These are phyloP conservation scores for Populus davidiana DNA, from an alignment of 345 rosid genomes.

Conservation along the genomic window DNA sequence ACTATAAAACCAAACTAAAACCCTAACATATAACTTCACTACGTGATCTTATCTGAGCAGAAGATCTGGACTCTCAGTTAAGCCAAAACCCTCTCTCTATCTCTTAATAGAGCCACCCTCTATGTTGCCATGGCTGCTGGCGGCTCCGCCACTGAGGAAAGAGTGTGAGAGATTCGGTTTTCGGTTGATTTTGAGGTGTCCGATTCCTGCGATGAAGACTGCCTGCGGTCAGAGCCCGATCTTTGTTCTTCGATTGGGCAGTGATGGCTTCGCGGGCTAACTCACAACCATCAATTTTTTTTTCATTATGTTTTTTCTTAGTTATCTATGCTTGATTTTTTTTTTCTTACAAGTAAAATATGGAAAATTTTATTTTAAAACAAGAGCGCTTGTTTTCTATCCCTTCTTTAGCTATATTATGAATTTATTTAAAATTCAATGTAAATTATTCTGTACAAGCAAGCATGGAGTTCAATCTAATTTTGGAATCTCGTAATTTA, in stretches of 20 bases:
- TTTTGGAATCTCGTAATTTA: not conserved
- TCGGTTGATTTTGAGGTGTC: slow-evolving; percentile 9
- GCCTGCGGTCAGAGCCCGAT: slow-evolving; percentile 70
- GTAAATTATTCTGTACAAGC: not conserved
- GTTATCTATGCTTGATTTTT: not conserved
- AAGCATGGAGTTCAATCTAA: no score
- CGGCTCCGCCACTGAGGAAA: slow-evolving; percentile 30
- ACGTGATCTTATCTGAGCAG: slow-evolving; percentile 96
- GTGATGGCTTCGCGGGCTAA: slow-evolving; percentile 73
- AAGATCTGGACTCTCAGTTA: slow-evolving; percentile 3
- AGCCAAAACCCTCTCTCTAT: not conserved
- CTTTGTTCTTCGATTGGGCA: slow-evolving; percentile 27
- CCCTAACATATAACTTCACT: not conserved
- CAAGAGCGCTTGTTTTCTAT: not conserved
- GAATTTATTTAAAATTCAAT: no score
- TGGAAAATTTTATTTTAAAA: no score
- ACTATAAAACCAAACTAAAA: not conserved
- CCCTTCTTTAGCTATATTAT: no score
- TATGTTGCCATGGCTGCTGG: slow-evolving; percentile 36
- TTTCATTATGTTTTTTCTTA: not conserved
- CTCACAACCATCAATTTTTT: not conserved
- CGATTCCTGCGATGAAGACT: slow-evolving; percentile 66
- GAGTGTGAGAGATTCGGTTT: slow-evolving; percentile 7
- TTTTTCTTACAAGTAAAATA: no score
- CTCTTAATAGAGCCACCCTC: slow-evolving; percentile 21